Evolutionary conservation across 2,329 filamentous ascomycete genomes (phyloP), one percentile per base, ranked within the genome.

Genomic region (Emergomyces orientalis): DNA sequence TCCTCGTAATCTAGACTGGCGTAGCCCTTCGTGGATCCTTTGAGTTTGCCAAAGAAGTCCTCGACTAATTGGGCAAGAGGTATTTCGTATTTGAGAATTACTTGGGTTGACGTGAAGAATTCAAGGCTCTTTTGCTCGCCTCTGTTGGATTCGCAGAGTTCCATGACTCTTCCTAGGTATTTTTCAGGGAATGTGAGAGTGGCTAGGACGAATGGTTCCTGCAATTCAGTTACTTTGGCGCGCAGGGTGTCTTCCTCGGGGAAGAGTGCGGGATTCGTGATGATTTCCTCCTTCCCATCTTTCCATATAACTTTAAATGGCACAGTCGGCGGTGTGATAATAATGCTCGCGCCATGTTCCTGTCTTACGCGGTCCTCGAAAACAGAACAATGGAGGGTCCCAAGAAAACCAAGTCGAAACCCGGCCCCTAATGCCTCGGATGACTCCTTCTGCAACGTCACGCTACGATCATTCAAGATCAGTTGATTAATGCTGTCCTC

Each of bases 341-440:
- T 97, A 72, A 99, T 91, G 71, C 87, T 94, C 2, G 90, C 89
- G 5, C 93, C 94, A 71, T 99, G 92, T 75, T 99, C 94, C 75
- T 97, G 91, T 52, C 91, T 86, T 61, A 99, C 78, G 0, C 94
- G 89, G 75, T 99, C 94, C 76, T 99, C 92, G 70, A 99, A 99
- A 4, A 99, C 94, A n/a, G 92, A 97, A 77, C 94, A 97, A 75
- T 99, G 94, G 57, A 99, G 80, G 14, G 92, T 97, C n/a, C 94
- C 94, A 3, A 99, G 78, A 72, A 99, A 99, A 0, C 94, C 94
- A 13, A 99, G 79, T 55, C 94, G 87, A 88, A 94, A 99, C 1
- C 94, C 94, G 0, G 93, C 90, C 0, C 94, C 94, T 0, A 99
- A 81, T 0, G 94, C 94, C 71, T 97, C 91, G 0, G 92, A 97